Evolutionary conservation across 2,329 filamentous ascomycete species (phyloP), one percentile per base, ranked within the genome.

Genomic region (Nothophaeocryptopus gaeumannii): DNA sequence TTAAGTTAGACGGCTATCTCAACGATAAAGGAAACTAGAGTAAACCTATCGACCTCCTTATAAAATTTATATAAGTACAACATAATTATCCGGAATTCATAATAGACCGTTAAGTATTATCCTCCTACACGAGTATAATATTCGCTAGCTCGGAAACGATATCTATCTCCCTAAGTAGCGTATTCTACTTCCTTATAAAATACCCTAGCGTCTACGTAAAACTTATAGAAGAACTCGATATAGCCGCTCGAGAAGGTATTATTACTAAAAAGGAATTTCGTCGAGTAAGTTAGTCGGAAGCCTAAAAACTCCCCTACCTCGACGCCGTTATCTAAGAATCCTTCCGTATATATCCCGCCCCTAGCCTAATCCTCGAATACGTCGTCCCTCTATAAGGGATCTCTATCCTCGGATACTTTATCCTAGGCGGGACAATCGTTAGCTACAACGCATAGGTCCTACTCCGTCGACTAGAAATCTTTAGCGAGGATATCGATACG

Each of bases 271-370:
- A 71, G 2, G 47, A 63, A 0, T 77, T 80, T 12, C 80, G 80
- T 5, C 76, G 83, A 4, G 84, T 89, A 5, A 84, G 82, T 1
- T 89, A 85, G 80, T 65, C 80, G 32, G 84, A 90, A 68, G 78
- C 77, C 41, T 85, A 88, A 65, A 80, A 79, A 47, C 75, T 93
- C 2, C 80, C 82, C 0, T 93, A 91, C 65, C 80, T 93, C 5
- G 85, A 90, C 61, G 88, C 87, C 3, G 84, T 83, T 47, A 78
- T 92, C 60, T 87, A 91, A 63, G 88, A 93, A 67, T 81, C 84
- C 3, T 88, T 91, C 72, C 81, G 87, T 10, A 65, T 89, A 59
- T 86, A 91, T 65, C 88, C 88, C 0, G 85, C 87, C 0, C 78
- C 85, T 0, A 88, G 86, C 0, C 72, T 91, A 5, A 82, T 84